Base-by-base conservation (phyloP, 2,329 filamentous ascomycete genomes). In the Trichoderma atroviride region DNA sequence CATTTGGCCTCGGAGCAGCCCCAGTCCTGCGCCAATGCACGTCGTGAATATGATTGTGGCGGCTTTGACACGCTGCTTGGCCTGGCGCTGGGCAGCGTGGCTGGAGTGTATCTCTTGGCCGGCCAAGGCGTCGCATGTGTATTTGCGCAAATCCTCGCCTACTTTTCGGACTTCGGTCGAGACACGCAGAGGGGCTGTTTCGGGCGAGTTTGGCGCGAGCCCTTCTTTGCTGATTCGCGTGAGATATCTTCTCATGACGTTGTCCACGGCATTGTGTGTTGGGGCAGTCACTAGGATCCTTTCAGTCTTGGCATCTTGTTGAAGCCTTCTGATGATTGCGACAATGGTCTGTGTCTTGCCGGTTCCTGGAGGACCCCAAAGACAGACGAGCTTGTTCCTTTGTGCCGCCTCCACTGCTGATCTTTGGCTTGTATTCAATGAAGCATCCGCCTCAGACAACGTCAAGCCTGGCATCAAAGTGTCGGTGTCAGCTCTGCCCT, bases 281-380 rank as follows among this genome's bases (percentile, higher is more conserved):
- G 82, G 81, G 0, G 82, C 81, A 7, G 80, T 79, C 6, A 83
- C 77, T 0, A 83, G 73, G 31, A 83, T 74, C 2, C 78, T 72
- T 27, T 14, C 27, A 1, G 71, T 73, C 5, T 74, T 69, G 0
- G 72, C 69, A 7, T 78, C 68, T 22, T 65, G 65, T 27, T 79
- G 74, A n/a, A 83, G 62, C 4, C 75, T 74, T 4, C 72, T 70
- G 19, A 83, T 73, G 31, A 83, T 80, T 27, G 77, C 75, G 1
- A 82, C 79, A 7, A 82, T 78, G 0, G 81, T 83, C 43, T 81
- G 77, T 0, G 81, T 83, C 70, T 83, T 84, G 4, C 81, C 81
- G 0, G 82, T 83, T 4, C 82, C 83, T 0, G 82, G 82, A 14
- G 82, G 81, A 0, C 81, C 82, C 81, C 82, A 83, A 3, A 83